Evolutionary conservation across 306 rosid species (phyloP).

Genomic region (Prunus campanulata): DNA sequence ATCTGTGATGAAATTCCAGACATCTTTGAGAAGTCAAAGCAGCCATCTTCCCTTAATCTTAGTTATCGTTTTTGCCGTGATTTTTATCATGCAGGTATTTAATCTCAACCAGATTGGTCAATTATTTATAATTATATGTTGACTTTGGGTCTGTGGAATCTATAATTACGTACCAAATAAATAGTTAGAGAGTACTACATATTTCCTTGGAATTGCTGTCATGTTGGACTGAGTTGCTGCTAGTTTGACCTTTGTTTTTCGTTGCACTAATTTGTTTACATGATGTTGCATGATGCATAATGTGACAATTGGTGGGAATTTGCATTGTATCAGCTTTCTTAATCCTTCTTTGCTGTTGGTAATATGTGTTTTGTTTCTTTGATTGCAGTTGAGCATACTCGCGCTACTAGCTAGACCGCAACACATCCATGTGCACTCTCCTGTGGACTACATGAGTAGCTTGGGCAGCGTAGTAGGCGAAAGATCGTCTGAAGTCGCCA

Average conservation of each 20-base stretch:
- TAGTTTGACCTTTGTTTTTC: background rate
- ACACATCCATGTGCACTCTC: constrained; percentile 65
- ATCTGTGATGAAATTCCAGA: constrained; percentile 37
- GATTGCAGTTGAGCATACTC: constrained; percentile 89
- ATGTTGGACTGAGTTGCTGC: background rate
- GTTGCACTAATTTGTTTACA: background rate
- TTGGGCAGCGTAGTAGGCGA: constrained; percentile 40
- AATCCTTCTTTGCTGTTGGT: background rate
- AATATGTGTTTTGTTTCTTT: constrained; percentile 10
- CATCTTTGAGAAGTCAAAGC: constrained; percentile 62
- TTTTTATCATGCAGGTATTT: constrained; percentile 91
- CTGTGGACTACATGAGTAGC: constrained; percentile 40
- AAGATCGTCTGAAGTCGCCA: constrained; percentile 50
- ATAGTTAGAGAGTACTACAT: background rate
- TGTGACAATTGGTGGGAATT: background rate
- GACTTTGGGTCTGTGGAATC: background rate
- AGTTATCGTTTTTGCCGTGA: constrained; percentile 56
- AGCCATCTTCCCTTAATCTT: constrained; percentile 58
- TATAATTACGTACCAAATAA: background rate
- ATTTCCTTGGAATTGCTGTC: background rate
- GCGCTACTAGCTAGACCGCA: constrained; percentile 76
- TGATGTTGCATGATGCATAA: background rate
- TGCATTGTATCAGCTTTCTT: background rate
- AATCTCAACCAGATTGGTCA: constrained; percentile 10
- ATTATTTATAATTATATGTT: background rate